A percentile compares a stretch with the other conserved stretches of the same genome.
These are phyloP conservation scores for Zarea fungicola DNA, from an alignment of 2,329 filamentous ascomycete species.

Conservation along the genomic window DNA sequence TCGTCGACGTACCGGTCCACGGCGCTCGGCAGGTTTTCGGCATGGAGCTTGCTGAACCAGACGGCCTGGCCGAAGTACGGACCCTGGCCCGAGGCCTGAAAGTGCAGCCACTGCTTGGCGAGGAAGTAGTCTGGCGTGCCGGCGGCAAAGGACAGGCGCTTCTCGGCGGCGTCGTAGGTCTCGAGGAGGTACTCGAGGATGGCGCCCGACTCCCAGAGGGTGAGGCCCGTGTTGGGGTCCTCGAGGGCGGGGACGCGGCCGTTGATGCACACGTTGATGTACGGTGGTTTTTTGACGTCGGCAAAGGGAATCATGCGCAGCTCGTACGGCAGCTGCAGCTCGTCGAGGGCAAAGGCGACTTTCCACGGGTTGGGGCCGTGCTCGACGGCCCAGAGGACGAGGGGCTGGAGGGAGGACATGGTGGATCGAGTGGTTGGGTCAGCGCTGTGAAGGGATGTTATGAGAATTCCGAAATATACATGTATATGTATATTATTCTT, in stretches of 20 bases:
- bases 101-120: constrained; percentile 31
- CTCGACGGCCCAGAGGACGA: constrained; percentile 6
- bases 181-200: constrained; percentile 15
- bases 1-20: constrained; percentile 28
- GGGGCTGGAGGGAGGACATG: constrained; percentile 5
- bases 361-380: constrained; percentile 14
- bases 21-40: constrained; percentile 24
- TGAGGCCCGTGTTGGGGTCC: constrained; percentile 14
- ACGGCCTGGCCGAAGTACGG: constrained; percentile 32
- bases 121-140: constrained; percentile 24
- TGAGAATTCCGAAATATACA: too few species aligned
- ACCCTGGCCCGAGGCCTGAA: constrained; percentile 35
- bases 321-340: constrained; percentile 19
- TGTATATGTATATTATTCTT: too few species aligned
- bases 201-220: constrained; percentile 16
- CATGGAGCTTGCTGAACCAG: constrained; percentile 27
- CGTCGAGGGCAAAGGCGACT: constrained; percentile 20
- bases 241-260: constrained; percentile 12
- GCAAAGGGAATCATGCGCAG: constrained; percentile 9
- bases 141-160: constrained; percentile 18
- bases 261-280: constrained; percentile 15
- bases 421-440: too few species aligned
- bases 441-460: too few species aligned
- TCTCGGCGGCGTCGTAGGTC: constrained; percentile 14
- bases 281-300: neutral